Evolutionary conservation across 192 early-diverging fungal genomes (phyloP).

Genomic region (Spizellomyces punctatus): DNA sequence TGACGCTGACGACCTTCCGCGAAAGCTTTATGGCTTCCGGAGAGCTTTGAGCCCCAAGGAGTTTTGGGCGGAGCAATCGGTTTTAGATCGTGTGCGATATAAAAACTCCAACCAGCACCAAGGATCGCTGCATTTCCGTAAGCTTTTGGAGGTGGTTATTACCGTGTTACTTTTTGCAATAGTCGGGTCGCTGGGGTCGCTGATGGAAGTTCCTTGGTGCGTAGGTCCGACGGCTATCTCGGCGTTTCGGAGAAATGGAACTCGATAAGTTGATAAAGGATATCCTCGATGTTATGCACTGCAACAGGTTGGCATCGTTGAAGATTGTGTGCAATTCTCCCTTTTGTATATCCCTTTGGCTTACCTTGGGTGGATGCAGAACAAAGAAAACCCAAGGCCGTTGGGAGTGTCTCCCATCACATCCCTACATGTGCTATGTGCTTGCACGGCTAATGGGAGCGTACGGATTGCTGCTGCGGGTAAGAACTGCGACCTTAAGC

Average conservation of each 20-base stretch:
- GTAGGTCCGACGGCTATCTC: no score
- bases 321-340: background rate
- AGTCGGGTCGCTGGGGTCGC: background rate
- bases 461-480: conserved; percentile 1
- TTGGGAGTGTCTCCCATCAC: conserved; percentile 11
- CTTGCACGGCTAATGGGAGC: background rate
- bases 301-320: background rate
- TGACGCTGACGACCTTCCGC: conserved; percentile 13
- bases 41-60: conserved; percentile 2
- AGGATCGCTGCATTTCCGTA: conserved; percentile 19
- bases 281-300: conserved; percentile 19
- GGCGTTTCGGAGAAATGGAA: background rate
- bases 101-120: conserved; percentile 24
- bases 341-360: background rate
- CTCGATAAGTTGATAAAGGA: background rate
- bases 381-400: conserved; percentile 2
- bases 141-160: conserved; percentile 1
- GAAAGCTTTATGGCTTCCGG: conserved; percentile 2
- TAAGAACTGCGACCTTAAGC: background rate
- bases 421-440: background rate
- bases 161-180: background rate
- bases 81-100: conserved; percentile 25
- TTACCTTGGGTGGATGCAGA: background rate
- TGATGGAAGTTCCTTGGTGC: background rate
- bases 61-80: conserved; percentile 2